These are phyloP conservation scores for Oryza punctata DNA, from an alignment of 176 grass and related monocot species.

Conservation along the genomic window DNA sequence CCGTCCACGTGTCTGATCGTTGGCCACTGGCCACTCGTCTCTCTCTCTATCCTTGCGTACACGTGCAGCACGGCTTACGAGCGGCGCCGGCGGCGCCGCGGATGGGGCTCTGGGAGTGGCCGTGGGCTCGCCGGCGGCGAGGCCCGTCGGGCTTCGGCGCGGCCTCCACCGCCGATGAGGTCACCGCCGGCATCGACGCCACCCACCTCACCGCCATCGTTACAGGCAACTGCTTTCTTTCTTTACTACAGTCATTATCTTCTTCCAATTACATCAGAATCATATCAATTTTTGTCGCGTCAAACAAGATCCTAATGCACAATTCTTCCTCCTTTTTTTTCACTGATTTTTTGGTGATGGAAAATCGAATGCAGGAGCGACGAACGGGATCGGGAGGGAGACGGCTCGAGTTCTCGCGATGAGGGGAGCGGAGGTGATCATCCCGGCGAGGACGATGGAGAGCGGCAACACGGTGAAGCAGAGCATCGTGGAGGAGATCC, in stretches of 20 bases:
- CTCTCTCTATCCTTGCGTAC: neutral
- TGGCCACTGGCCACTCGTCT: neutral
- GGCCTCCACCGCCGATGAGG: constrained; percentile 69
- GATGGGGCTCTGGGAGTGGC: constrained; percentile 66
- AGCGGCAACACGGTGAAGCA: constrained; percentile 70
- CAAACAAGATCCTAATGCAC: no score
- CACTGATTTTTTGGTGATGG: neutral
- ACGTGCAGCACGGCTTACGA: neutral
- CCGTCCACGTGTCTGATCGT: neutral
- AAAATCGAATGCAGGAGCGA: constrained; percentile 48
- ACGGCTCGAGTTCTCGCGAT: constrained; percentile 74
- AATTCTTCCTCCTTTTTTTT: neutral
- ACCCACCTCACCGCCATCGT: constrained; percentile 75
- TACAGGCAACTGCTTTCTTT: constrained; percentile 81
- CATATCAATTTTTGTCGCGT: no score
- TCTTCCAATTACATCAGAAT: neutral
- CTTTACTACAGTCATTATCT: no score
- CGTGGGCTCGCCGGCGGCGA: constrained; percentile 23
- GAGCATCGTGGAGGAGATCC: constrained; percentile 63
- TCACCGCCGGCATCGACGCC: constrained; percentile 76
- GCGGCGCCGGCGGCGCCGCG: neutral
- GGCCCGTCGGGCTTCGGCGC: constrained; percentile 60
- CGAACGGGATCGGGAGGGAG: constrained; percentile 88
- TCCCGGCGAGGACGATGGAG: constrained; percentile 67
- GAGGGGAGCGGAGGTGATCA: constrained; percentile 80